phyloP scores from a whole-genome alignment of 2,329 filamentous ascomycete genomes.

The Colletotrichum higginsianum region DNA sequence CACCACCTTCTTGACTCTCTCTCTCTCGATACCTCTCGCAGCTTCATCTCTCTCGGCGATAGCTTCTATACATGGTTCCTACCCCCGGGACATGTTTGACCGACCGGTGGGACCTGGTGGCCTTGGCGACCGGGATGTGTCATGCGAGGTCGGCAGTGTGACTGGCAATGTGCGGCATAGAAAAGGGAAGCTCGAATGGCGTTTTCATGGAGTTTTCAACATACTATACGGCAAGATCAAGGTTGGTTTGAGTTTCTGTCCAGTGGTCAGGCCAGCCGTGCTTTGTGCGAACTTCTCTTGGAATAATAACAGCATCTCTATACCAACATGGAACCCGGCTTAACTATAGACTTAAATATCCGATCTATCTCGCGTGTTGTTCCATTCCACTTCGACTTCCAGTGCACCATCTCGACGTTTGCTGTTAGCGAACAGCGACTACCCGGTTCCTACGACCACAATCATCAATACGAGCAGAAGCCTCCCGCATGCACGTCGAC shows the following conservation, averaged over 20 bases:
- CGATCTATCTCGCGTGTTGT: neutral
- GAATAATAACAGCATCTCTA: neutral
- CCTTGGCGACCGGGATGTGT: conserved; percentile 11
- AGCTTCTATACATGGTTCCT: neutral
- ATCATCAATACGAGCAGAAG: conserved; percentile 16
- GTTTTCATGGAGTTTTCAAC: neutral
- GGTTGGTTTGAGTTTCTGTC: neutral
- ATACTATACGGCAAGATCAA: neutral
- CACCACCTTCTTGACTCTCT: neutral
- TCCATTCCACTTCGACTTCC: neutral
- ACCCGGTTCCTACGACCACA: neutral
- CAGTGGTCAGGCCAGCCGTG: neutral
- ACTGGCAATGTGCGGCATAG: neutral
- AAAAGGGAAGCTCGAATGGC: neutral
- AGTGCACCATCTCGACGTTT: too few relatives aligned
- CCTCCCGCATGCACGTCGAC: neutral
- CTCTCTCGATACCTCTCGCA: neutral
- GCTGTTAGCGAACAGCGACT: neutral
- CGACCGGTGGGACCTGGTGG: neutral
- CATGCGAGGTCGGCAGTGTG: neutral
- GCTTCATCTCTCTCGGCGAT: neutral
- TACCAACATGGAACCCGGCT: neutral
- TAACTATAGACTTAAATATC: neutral
- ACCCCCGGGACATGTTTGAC: neutral
- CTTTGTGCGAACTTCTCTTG: neutral